Evolutionary conservation across 768 basidiomycete species (phyloP).

Genomic region (Auriscalpium microsporum): DNA sequence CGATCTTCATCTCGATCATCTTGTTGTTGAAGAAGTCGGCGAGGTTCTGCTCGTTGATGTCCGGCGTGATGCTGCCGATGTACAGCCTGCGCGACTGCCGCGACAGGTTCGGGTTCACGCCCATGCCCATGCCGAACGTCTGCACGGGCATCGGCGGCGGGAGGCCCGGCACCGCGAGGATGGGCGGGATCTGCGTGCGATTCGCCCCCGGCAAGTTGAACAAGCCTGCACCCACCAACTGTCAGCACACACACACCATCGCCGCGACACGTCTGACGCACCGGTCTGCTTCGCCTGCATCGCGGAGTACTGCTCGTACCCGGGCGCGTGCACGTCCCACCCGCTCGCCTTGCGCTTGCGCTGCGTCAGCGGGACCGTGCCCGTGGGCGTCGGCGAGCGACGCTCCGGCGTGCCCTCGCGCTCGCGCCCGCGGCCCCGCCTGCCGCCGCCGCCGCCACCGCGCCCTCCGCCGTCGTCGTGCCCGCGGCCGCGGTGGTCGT

Average conservation of each 20-base stretch:
- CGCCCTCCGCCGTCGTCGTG: slow-evolving; percentile 27
- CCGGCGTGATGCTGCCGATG: slow-evolving; percentile 92
- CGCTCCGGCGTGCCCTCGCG: slow-evolving; percentile 64
- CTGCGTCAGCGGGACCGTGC: slow-evolving; percentile 72
- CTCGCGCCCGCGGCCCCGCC: slow-evolving; percentile 44
- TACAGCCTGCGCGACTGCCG: slow-evolving; percentile 93
- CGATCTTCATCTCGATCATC: slow-evolving; percentile 89
- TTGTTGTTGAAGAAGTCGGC: slow-evolving; percentile 93
- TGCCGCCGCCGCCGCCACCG: slow-evolving; percentile 30
- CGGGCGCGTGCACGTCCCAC: slow-evolving; percentile 95
- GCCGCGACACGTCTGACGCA: slow-evolving; percentile 23
- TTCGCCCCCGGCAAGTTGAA: slow-evolving; percentile 97
- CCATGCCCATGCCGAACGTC: slow-evolving; percentile 80
- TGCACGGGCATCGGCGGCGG: slow-evolving; percentile 79
- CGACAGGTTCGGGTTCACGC: slow-evolving; percentile 80
- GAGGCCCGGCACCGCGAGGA: slow-evolving; percentile 71
- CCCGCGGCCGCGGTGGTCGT: slow-evolving; percentile 31
- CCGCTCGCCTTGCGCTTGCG: slow-evolving; percentile 83
- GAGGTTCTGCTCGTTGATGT: slow-evolving; percentile 88
- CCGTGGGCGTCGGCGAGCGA: slow-evolving; percentile 86
- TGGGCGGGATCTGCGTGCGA: slow-evolving; percentile 77
- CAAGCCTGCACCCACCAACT: slow-evolving; percentile 47
- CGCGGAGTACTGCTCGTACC: slow-evolving; percentile 91
- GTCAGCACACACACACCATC: background rate
- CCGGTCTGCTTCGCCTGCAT: slow-evolving; percentile 99